Conservation (phyloP, 495 filamentous ascomycete genomes). For the Bryoglossum gracile region DNA sequence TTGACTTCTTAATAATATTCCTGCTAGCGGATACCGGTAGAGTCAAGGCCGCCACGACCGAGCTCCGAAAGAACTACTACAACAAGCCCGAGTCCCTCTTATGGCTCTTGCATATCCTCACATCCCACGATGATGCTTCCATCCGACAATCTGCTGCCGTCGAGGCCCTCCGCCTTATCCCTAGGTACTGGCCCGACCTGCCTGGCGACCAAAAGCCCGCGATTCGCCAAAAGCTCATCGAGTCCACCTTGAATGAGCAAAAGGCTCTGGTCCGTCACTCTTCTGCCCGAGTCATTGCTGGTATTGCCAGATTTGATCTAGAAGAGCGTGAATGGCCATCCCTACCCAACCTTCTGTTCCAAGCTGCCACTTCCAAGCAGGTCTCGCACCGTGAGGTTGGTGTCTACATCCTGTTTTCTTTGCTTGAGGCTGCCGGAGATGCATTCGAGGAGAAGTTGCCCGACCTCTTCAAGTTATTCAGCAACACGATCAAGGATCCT, state of each 20-base stretch:
- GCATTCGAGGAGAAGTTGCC: conserved; percentile 66
- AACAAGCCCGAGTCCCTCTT: conserved; percentile 73
- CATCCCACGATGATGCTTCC: conserved; percentile 59
- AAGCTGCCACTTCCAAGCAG: conserved; percentile 61
- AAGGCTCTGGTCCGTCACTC: conserved; percentile 72
- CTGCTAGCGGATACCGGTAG: conserved; percentile 62
- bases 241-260: conserved; percentile 72
- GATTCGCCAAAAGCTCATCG: conserved; percentile 72
- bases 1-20: conserved; percentile 10
- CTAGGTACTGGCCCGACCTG: conserved; percentile 72
- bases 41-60: conserved; percentile 84
- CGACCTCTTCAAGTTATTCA: conserved; percentile 77
- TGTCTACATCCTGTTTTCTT: conserved; percentile 85
- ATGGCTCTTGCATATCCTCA: conserved; percentile 76
- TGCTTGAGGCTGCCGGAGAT: conserved; percentile 78
- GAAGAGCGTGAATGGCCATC: conserved; percentile 82
- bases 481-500: conserved; percentile 79
- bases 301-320: conserved; percentile 79
- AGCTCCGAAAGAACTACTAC: conserved; percentile 88
- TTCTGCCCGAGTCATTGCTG: conserved; percentile 77
- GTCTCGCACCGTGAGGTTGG: conserved; percentile 80
- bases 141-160: conserved; percentile 87
- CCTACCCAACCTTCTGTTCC: conserved; percentile 65
- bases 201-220: conserved; percentile 61
- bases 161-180: conserved; percentile 70